phyloP scores from a whole-genome alignment of 1,284 basidiomycete genomes.

The Mycocalia duriaeana region DNA sequence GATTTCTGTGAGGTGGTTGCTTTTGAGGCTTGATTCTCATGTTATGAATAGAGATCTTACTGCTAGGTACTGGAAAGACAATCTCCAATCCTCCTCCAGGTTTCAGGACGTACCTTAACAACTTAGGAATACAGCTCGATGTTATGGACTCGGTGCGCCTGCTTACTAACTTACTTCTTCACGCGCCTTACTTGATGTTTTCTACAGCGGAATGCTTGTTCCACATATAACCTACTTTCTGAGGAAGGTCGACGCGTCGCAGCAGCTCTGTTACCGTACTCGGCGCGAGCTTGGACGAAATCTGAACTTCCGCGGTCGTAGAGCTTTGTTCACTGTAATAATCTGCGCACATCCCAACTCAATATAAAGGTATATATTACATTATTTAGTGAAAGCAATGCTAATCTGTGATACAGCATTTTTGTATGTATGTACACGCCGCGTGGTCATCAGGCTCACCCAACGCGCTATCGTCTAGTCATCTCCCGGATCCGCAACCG shows the following conservation, averaged over 20 bases:
- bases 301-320: slow-evolving; percentile 11
- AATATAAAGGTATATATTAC: too few relatives aligned
- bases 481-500: slow-evolving; percentile 4
- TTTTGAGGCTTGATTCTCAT: too few relatives aligned
- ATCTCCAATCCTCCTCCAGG: slow-evolving; percentile 68
- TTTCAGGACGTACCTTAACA: slow-evolving; percentile 66
- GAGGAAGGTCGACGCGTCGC: slow-evolving; percentile 92
- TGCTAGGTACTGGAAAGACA: slow-evolving; percentile 82
- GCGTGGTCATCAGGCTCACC: too few relatives aligned
- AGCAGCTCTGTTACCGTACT: slow-evolving; percentile 77
- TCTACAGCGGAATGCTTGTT: slow-evolving; percentile 80
- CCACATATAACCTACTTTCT: slow-evolving; percentile 88
- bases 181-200: not conserved
- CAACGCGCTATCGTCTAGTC: too few relatives aligned
- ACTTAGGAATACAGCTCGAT: slow-evolving; percentile 85
- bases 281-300: slow-evolving; percentile 43
- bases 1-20: slow-evolving; percentile 17
- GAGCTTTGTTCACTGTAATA: too few relatives aligned
- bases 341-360: too few relatives aligned
- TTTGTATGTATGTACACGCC: too few relatives aligned
- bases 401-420: too few relatives aligned
- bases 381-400: too few relatives aligned
- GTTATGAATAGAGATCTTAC: slow-evolving; percentile 67
- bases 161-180: slow-evolving; percentile 1
- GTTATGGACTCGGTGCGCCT: slow-evolving; percentile 86